phyloP scores from a whole-genome alignment of 2,329 filamentous ascomycete species.

The Fusarium chlamydosporum region DNA sequence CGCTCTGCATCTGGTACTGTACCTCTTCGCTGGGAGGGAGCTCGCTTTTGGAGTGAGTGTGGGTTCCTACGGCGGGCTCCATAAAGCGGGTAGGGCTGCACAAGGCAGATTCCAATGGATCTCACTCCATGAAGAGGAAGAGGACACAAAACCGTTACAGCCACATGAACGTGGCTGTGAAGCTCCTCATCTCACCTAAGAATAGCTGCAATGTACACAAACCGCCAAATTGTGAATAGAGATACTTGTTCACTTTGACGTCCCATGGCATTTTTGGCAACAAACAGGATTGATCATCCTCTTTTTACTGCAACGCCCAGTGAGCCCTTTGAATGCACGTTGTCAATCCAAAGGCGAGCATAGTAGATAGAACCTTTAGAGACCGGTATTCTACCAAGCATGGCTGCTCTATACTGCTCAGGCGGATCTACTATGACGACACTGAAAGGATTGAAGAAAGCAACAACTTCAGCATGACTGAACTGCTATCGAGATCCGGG shows the following conservation, averaged over 20 bases:
- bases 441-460: slow-evolving; percentile 27
- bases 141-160: slow-evolving; percentile 16
- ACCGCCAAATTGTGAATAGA: slow-evolving; percentile 9
- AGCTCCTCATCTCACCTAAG: slow-evolving; percentile 15
- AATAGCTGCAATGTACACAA: slow-evolving; percentile 23
- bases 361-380: slow-evolving; percentile 4
- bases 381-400: neutral
- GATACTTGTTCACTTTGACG: slow-evolving; percentile 6
- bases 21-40: slow-evolving; percentile 25
- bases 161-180: slow-evolving; percentile 39
- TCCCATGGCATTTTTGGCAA: slow-evolving; percentile 17
- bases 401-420: slow-evolving; percentile 23
- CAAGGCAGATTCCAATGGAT: slow-evolving; percentile 29
- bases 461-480: slow-evolving; percentile 34
- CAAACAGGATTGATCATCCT: slow-evolving; percentile 11
- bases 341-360: slow-evolving; percentile 31
- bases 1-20: no score
- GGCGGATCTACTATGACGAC: slow-evolving; percentile 44
- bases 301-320: neutral
- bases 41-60: slow-evolving; percentile 15
- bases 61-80: neutral
- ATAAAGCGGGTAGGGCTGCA: slow-evolving; percentile 41
- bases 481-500: slow-evolving; percentile 13
- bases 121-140: neutral
- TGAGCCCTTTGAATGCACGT: slow-evolving; percentile 29